phyloP scores from a whole-genome alignment of 169 alveolate species.

The Eimeria falciformis region DNA sequence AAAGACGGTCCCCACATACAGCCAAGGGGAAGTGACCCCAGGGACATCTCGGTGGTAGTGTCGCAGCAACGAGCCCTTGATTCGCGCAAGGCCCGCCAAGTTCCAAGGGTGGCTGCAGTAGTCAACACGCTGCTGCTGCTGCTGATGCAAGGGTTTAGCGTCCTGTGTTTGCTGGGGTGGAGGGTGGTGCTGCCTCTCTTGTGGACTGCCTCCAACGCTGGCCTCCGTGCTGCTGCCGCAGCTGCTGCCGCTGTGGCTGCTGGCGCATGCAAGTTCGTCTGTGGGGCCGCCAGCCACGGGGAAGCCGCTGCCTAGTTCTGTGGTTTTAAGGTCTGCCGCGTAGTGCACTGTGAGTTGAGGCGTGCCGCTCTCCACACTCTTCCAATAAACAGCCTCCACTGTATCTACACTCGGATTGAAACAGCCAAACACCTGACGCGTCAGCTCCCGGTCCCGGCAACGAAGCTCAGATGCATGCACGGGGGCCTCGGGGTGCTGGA shows the following conservation, averaged over 20 bases:
- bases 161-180: not conserved
- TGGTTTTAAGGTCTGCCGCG: slow-evolving; percentile 78
- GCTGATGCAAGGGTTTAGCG: not conserved
- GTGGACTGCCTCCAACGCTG: slow-evolving; percentile 56
- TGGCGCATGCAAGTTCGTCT: not conserved
- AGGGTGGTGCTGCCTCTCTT: slow-evolving; percentile 53
- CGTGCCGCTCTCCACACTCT: slow-evolving; percentile 65
- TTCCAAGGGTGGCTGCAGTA: slow-evolving; percentile 85
- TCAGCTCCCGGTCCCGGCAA: slow-evolving; percentile 20
- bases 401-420: slow-evolving; percentile 46
- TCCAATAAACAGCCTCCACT: slow-evolving; percentile 74
- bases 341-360: slow-evolving; percentile 80
- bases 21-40: slow-evolving; percentile 96
- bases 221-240: slow-evolving; percentile 53
- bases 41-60: slow-evolving; percentile 86
- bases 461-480: slow-evolving; percentile 48
- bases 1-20: slow-evolving; percentile 94
- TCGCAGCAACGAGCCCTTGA: slow-evolving; percentile 86
- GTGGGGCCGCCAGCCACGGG: slow-evolving; percentile 53
- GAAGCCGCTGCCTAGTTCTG: slow-evolving; percentile 74
- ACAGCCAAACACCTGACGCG: slow-evolving; percentile 24
- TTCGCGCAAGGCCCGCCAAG: slow-evolving; percentile 83
- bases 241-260: slow-evolving; percentile 55
- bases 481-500: slow-evolving; percentile 66
- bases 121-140: slow-evolving; percentile 69